Evolutionary conservation across 2,329 filamentous ascomycete species (phyloP).

Genomic region (Drechslera avenae): DNA sequence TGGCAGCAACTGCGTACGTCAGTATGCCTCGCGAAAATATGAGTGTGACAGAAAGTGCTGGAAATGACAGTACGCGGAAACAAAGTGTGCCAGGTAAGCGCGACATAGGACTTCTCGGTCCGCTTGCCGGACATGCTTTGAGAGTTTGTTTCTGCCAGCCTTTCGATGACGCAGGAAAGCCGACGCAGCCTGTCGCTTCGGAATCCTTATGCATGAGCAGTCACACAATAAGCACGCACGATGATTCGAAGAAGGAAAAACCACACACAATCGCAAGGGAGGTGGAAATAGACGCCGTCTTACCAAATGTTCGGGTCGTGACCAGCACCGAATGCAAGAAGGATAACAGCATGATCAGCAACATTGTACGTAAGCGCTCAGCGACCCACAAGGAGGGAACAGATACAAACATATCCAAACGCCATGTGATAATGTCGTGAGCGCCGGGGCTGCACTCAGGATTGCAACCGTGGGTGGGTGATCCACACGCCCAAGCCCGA

Average conservation of each 20-base stretch:
- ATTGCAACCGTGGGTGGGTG: constrained; percentile 27
- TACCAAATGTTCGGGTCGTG: constrained; percentile 22
- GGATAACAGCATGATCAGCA: neutral
- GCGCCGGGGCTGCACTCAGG: constrained; percentile 30
- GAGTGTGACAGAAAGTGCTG: neutral
- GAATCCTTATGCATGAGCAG: constrained; percentile 7
- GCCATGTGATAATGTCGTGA: constrained; percentile 32
- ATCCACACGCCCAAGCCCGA: constrained; percentile 1
- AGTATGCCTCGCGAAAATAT: neutral
- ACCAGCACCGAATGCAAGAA: constrained; percentile 2
- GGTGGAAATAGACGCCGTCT: constrained; percentile 10
- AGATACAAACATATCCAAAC: neutral
- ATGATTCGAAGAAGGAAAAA: constrained; percentile 6
- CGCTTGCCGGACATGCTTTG: constrained; percentile 30
- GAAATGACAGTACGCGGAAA: neutral
- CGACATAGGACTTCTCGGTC: constrained; percentile 8
- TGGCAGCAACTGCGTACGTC: constrained; percentile 4
- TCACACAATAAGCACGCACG: neutral
- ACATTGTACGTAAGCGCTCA: neutral
- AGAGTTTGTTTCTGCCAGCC: constrained; percentile 46
- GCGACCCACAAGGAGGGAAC: neutral
- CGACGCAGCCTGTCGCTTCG: constrained; percentile 1
- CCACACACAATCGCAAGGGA: neutral
- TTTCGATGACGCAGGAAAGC: constrained; percentile 31
- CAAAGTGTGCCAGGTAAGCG: neutral